Evolutionary conservation across 208 protist genomes (phyloP).

Genomic region (Angomonas ambiguus): DNA sequence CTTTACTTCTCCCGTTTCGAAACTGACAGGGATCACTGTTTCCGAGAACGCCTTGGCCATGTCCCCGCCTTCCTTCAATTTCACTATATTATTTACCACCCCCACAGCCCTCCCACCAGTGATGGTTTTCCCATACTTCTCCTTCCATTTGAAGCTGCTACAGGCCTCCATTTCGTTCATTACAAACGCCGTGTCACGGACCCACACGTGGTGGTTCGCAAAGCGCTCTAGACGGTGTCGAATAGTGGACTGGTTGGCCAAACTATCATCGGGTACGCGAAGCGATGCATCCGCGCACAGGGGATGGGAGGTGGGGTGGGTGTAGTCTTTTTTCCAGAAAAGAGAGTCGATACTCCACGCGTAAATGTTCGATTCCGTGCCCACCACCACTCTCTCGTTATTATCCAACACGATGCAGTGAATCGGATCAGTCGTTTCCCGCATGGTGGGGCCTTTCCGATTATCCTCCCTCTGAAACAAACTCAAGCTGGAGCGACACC

Average conservation of each 20-base stretch:
- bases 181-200: slow-evolving; percentile 25
- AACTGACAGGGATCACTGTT: slow-evolving; percentile 40
- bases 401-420: slow-evolving; percentile 59
- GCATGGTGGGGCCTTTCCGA: slow-evolving; percentile 1
- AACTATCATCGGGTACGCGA: background rate
- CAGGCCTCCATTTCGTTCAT: slow-evolving; percentile 20
- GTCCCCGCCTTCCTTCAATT: background rate
- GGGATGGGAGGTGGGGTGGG: slow-evolving; percentile 20
- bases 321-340: slow-evolving; percentile 37
- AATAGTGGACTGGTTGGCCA: background rate
- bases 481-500: slow-evolving; percentile 35
- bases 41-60: slow-evolving; percentile 24
- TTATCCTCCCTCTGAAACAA: slow-evolving; percentile 41
- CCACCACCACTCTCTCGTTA: slow-evolving; percentile 44
- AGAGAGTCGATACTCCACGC: slow-evolving; percentile 57
- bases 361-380: slow-evolving; percentile 52
- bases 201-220: slow-evolving; percentile 57
- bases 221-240: slow-evolving; percentile 37
- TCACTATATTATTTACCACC: slow-evolving; percentile 53
- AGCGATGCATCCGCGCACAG: slow-evolving; percentile 37
- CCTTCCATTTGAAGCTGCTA: slow-evolving; percentile 36
- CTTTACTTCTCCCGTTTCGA: slow-evolving; percentile 44
- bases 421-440: slow-evolving; percentile 28
- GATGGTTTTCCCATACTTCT: slow-evolving; percentile 52
- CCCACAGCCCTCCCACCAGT: slow-evolving; percentile 46